These are phyloP conservation scores for Diaporthe ilicicola DNA, from an alignment of 2,329 filamentous ascomycete species.

Conservation along the genomic window DNA sequence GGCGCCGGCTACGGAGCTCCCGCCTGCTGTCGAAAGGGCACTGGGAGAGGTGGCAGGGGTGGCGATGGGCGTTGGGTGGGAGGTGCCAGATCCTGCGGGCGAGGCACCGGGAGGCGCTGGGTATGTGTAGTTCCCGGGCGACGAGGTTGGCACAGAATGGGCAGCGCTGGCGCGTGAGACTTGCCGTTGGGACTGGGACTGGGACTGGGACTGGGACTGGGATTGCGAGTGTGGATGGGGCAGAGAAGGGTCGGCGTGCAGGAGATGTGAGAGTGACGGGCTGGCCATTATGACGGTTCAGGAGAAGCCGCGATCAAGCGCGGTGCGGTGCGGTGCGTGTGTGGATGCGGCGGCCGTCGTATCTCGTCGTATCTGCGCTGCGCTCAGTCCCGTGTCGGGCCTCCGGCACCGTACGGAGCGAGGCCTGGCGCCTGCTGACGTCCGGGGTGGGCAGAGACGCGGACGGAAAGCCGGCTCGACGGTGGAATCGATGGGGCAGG, in stretches of 20 bases:
- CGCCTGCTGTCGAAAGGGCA: constrained; percentile 37
- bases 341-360: not conserved
- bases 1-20: not conserved
- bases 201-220: too few species aligned
- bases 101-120: constrained; percentile 25
- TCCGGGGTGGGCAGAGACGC: not conserved
- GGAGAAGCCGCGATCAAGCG: not conserved
- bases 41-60: constrained; percentile 33
- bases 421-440: not conserved
- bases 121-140: constrained; percentile 22
- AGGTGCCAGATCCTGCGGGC: constrained; percentile 25
- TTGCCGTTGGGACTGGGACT: not conserved
- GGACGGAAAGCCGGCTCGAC: not conserved
- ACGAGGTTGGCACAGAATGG: not conserved
- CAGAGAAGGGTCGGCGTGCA: constrained; percentile 29
- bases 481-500: not conserved
- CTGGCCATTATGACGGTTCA: constrained; percentile 31
- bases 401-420: constrained; percentile 10
- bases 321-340: not conserved
- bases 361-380: constrained; percentile 13
- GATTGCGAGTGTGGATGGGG: not conserved
- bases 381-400: constrained; percentile 5
- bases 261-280: constrained; percentile 35
- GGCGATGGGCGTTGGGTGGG: constrained; percentile 19
- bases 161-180: constrained; percentile 2